Conservation (phyloP, 2,329 filamentous ascomycete genomes). For the Celoporthe dispersa region DNA sequence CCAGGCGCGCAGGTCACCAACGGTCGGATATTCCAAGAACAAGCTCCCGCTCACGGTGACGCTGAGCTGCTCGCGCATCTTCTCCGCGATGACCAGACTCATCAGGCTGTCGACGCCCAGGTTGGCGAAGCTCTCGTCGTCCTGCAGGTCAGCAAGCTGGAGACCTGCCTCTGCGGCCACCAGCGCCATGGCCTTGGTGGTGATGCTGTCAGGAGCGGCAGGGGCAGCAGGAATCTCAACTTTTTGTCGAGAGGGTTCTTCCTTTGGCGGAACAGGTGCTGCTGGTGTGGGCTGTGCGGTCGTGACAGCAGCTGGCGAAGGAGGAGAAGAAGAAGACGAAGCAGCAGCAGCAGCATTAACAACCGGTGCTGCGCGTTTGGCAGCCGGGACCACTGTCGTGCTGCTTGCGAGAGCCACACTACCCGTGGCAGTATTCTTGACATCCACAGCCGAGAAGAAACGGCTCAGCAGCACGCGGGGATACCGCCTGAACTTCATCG, state of each 20-base stretch:
- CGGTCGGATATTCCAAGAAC: conserved; percentile 43
- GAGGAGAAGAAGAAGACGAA: not conserved
- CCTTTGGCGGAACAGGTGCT: not conserved
- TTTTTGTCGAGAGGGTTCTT: not conserved
- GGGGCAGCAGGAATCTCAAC: conserved; percentile 30
- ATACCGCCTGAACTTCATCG: conserved; percentile 12
- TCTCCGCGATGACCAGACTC: conserved; percentile 41
- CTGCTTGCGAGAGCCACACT: conserved; percentile 5
- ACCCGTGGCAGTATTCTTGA: conserved; percentile 5
- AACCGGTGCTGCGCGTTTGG: not conserved
- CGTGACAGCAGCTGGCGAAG: not conserved
- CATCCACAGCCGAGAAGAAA: conserved; percentile 9
- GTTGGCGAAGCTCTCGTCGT: conserved; percentile 41
- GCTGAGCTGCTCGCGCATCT: conserved; percentile 39
- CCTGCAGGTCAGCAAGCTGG: conserved; percentile 50
- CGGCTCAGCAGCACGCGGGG: conserved; percentile 9
- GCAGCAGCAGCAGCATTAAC: not conserved
- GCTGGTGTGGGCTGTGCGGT: not conserved
- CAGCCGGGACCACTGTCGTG: not conserved
- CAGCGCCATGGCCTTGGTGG: conserved; percentile 37
- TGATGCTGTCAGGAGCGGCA: conserved; percentile 36
- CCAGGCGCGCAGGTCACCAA: conserved; percentile 19
- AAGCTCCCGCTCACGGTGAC: conserved; percentile 36
- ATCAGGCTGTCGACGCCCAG: conserved; percentile 45
- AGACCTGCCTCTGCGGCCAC: conserved; percentile 63